Conservation (phyloP, 176 grass and related monocot genomes). For the Poa pratensis region DNA sequence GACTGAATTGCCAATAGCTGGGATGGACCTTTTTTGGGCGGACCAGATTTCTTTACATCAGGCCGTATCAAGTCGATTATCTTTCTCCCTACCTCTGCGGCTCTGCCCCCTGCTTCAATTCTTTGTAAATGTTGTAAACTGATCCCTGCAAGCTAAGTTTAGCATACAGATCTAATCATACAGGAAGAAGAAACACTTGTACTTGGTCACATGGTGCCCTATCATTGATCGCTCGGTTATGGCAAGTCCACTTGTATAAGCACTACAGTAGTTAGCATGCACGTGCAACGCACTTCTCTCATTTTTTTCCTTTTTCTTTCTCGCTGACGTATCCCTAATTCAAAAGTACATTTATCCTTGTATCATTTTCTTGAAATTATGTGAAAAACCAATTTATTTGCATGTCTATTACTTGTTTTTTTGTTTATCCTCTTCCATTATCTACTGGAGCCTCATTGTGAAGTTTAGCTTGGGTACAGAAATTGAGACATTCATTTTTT, state of each 20-base stretch:
- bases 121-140: slow-evolving; percentile 53
- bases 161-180: slow-evolving; percentile 27
- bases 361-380: too few relatives aligned
- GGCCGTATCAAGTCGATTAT: slow-evolving; percentile 10
- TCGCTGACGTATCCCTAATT: too few relatives aligned
- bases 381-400: too few relatives aligned
- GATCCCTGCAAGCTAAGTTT: slow-evolving; percentile 5
- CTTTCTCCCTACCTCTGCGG: neutral
- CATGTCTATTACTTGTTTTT: too few relatives aligned
- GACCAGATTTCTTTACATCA: neutral
- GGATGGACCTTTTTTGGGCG: neutral
- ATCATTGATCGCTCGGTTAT: neutral
- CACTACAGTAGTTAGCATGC: too few relatives aligned
- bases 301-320: too few relatives aligned
- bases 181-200: neutral
- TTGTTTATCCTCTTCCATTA: too few relatives aligned
- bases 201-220: neutral
- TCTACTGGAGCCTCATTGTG: too few relatives aligned
- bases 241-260: slow-evolving; percentile 18
- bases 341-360: too few relatives aligned
- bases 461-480: too few relatives aligned
- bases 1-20: slow-evolving; percentile 41
- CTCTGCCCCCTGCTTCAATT: slow-evolving; percentile 27
- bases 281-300: too few relatives aligned
- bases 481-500: too few relatives aligned